Base-by-base conservation (phyloP, 2,329 filamentous ascomycete species). In the Alternaria solani region DNA sequence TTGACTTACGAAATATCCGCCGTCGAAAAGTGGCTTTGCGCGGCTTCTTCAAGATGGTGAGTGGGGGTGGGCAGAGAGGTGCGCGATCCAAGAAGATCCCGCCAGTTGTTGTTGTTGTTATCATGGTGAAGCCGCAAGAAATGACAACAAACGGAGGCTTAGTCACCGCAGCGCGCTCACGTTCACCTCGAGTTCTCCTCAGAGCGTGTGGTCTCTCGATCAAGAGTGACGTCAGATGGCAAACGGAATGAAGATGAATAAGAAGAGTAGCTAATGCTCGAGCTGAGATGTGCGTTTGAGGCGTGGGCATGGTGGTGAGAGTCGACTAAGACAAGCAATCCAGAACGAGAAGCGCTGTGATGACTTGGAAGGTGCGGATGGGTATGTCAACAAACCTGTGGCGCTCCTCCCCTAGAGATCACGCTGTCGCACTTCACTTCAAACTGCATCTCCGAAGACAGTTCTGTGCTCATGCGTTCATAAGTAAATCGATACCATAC, bases 11-110 rank as follows among this genome's bases (percentile, higher is more conserved):
- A 9, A 67, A 55, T 23, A 70, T 59, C n/a, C 60, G 67, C 14
- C 62, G 66, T 42, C 69, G 69, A 51, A 75, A 70, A n/a, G 67
- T 71, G 41, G 69, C 58, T 49, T 62, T 67, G 38, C 71, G 74
- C 28, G 68, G 47, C 38, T 69, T 74, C 51, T 75, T 75, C 26
- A 71, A 64, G 47, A 76, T 71, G 32, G 69, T 66, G 20, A 77
- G 71, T 5, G 75, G 74, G 46, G 63, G 59, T 44, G 75, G 75
- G 30, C 57, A 72, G 44, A 72, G 70, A 34, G 58, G 47, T 14
- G 57, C 26, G 51, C 60, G 66, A 5, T 68, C 56, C 30, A 68
- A 60, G 12, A 63, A 51, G 30, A 61, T 30, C 28, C 41, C 49
- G 42, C 58, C 49, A 18, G 49, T 20, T 51, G 49, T 28, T 48